Evolutionary conservation across 75 land plant genomes (phyloP).

Genomic region (Picea glauca): DNA sequence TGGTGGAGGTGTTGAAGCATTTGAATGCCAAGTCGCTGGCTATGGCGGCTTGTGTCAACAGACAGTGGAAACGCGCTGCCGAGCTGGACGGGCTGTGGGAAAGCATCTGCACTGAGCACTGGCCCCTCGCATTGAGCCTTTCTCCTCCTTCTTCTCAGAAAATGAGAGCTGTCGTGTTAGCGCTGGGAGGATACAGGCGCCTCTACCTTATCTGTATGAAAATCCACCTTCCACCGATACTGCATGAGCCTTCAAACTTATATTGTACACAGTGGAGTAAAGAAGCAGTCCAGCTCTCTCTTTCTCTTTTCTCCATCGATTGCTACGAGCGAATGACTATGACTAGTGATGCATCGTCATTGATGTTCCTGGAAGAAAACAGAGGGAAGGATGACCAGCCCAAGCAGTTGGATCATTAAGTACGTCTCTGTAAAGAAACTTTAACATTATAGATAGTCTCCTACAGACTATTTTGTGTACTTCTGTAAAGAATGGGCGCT

Average conservation of each 20-base stretch:
- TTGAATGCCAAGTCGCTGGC: conserved; percentile 51
- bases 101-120: conserved; percentile 42
- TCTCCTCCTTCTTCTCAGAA: neutral
- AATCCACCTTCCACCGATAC: conserved; percentile 29
- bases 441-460: too few relatives aligned
- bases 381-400: too few relatives aligned
- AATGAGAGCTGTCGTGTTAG: conserved; percentile 33
- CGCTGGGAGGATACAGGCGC: conserved; percentile 53
- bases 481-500: too few relatives aligned
- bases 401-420: too few relatives aligned
- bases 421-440: too few relatives aligned
- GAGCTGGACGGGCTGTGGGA: conserved; percentile 53
- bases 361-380: neutral
- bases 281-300: conserved; percentile 25
- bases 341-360: neutral
- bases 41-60: conserved; percentile 57
- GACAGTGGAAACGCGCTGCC: conserved; percentile 41
- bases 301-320: conserved; percentile 35
- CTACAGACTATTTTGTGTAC: too few relatives aligned
- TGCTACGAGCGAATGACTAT: conserved; percentile 25
- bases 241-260: neutral
- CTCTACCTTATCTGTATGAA: conserved; percentile 53
- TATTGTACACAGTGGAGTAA: conserved; percentile 1
- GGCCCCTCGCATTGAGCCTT: conserved; percentile 8
- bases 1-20: conserved; percentile 38